These are phyloP conservation scores for Pythium myriotylum DNA, from an alignment of 352 stramenopile species.

Conservation along the genomic window DNA sequence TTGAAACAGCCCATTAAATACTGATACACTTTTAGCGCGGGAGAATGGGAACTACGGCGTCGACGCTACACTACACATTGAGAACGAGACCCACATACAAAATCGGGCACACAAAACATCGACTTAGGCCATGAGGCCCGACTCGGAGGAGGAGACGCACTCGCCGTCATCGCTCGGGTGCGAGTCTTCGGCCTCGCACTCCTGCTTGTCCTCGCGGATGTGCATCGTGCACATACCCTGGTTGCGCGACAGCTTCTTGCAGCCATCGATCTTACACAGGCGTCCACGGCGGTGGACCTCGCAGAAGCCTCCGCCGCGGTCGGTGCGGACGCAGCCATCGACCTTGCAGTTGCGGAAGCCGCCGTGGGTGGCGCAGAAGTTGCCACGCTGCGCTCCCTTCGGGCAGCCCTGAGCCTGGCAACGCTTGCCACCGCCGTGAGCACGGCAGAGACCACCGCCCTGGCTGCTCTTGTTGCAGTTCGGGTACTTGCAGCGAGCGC, in stretches of 20 bases:
- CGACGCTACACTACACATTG: not conserved
- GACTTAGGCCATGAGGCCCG: constrained; percentile 11
- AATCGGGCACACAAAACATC: constrained; percentile 2
- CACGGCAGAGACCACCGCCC: constrained; percentile 70
- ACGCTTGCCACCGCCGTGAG: constrained; percentile 75
- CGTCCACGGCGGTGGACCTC: constrained; percentile 82
- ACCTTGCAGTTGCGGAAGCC: constrained; percentile 89
- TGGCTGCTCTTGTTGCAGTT: constrained; percentile 87
- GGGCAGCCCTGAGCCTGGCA: constrained; percentile 72
- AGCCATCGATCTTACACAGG: constrained; percentile 83
- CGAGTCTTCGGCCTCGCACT: constrained; percentile 18
- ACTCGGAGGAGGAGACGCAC: constrained; percentile 14
- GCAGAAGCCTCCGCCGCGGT: constrained; percentile 83
- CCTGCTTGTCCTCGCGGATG: constrained; percentile 85
- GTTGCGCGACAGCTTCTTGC: constrained; percentile 89
- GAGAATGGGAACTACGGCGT: not conserved
- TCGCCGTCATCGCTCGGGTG: constrained; percentile 18
- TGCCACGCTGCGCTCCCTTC: constrained; percentile 82
- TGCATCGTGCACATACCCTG: constrained; percentile 91
- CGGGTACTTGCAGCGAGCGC: constrained; percentile 80
- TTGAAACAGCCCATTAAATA: constrained; percentile 14
- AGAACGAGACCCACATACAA: not conserved
- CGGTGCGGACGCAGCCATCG: constrained; percentile 79
- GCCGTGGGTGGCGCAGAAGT: constrained; percentile 85
- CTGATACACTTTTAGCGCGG: not conserved